Conservation (phyloP, 78 protist species). For the Dictyostelium capitatum region DNA sequence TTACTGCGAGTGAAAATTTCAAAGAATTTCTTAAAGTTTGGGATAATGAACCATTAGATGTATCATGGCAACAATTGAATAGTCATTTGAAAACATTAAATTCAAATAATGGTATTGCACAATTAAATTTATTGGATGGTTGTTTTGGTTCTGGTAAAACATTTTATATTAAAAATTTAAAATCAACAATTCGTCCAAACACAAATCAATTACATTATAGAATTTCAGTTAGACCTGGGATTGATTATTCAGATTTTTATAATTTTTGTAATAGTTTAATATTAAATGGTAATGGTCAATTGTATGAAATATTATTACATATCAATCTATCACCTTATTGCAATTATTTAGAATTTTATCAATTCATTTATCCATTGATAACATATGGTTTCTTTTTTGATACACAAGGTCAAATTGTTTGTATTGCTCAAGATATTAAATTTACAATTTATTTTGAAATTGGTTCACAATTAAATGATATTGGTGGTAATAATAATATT, state of each 20-base stretch:
- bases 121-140: conserved; percentile 13
- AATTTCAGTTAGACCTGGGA: conserved; percentile 5
- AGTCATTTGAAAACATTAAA: neutral
- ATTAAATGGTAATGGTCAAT: too few relatives aligned
- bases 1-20: neutral
- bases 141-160: conserved; percentile 61
- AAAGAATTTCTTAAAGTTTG: conserved; percentile 20
- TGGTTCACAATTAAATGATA: conserved; percentile 26
- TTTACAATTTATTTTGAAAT: conserved; percentile 42
- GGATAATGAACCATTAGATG: neutral
- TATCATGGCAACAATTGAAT: conserved; percentile 4
- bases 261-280: neutral
- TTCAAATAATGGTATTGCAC: neutral
- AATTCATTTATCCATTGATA: conserved; percentile 45
- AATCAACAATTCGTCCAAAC: neutral
- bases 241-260: neutral
- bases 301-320: neutral
- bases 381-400: conserved; percentile 49
- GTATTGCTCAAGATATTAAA: neutral
- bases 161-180: neutral
- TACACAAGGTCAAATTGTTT: conserved; percentile 16
- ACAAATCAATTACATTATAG: neutral
- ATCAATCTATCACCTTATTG: conserved; percentile 8
- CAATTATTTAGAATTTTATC: conserved; percentile 11
- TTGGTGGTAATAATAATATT: too few relatives aligned